Evolutionary conservation across 2,329 filamentous ascomycete species (phyloP).

Genomic region (Sarocladiaceae sp.): DNA sequence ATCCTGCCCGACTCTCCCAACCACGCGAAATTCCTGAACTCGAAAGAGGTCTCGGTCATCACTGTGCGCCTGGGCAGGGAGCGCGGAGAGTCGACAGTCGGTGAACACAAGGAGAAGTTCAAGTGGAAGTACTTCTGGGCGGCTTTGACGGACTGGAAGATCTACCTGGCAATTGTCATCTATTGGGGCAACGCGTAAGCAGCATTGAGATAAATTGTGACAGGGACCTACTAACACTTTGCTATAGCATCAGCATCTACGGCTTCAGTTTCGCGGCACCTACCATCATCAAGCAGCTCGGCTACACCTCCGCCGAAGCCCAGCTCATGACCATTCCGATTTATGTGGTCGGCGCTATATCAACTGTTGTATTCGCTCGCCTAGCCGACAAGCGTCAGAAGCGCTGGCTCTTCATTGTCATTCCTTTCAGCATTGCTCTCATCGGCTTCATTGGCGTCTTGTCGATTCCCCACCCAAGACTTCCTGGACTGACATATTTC

Average conservation of each 20-base stretch:
- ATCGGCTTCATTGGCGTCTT: constrained; percentile 13
- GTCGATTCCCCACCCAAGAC: constrained; percentile 13
- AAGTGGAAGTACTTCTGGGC: constrained; percentile 12
- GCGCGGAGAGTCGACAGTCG: not conserved
- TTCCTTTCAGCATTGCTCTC: constrained; percentile 12
- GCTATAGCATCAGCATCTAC: constrained; percentile 22
- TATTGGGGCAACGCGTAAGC: constrained; percentile 28
- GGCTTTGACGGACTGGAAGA: constrained; percentile 39
- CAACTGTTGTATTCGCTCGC: constrained; percentile 11
- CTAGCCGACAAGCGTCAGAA: constrained; percentile 11
- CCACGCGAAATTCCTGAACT: constrained; percentile 8
- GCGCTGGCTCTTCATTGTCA: constrained; percentile 13
- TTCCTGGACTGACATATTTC: constrained; percentile 22
- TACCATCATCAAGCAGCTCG: constrained; percentile 35
- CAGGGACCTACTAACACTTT: too few species aligned
- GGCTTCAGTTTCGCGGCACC: constrained; percentile 27
- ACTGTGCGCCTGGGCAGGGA: not conserved
- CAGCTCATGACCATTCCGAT: constrained; percentile 17
- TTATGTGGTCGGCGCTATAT: constrained; percentile 10
- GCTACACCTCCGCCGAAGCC: constrained; percentile 26
- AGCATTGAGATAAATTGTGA: not conserved
- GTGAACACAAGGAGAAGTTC: constrained; percentile 9
- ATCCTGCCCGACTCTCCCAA: constrained; percentile 31
- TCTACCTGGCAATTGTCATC: constrained; percentile 29
- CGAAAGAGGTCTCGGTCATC: constrained; percentile 5